phyloP scores from a whole-genome alignment of 441 rosid genomes.

The Lepidium campestre region DNA sequence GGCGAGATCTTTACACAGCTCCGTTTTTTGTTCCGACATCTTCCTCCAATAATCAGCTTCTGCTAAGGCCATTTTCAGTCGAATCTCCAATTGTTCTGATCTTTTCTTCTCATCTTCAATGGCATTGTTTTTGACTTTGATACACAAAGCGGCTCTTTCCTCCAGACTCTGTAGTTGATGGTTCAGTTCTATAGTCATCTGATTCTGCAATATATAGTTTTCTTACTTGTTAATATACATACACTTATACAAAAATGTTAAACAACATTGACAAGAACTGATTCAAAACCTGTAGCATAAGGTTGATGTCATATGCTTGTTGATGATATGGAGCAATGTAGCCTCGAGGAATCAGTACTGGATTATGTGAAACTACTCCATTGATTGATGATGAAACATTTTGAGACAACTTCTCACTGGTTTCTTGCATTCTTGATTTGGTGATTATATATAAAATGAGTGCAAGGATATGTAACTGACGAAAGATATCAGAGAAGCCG shows the following conservation, averaged over 20 bases:
- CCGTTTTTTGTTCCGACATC: no score
- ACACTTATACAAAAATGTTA: neutral
- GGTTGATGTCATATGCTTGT: neutral
- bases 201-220: neutral
- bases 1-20: no score
- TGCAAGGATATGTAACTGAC: no score
- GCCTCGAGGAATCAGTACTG: no score
- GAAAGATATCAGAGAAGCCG: neutral
- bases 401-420: neutral
- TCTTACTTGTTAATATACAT: neutral
- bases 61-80: no score
- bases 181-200: neutral
- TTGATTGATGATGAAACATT: no score
- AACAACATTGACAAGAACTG: neutral
- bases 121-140: neutral
- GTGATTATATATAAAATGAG: neutral
- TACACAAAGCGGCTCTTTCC: neutral
- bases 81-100: no score
- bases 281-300: neutral
- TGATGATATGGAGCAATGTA: no score
- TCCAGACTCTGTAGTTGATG: neutral
- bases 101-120: neutral
- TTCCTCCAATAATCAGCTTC: no score
- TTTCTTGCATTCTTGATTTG: neutral
- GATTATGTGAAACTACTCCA: no score